Base-by-base conservation (phyloP, 2,329 filamentous ascomycete genomes). In the Colletotrichum sidae region DNA sequence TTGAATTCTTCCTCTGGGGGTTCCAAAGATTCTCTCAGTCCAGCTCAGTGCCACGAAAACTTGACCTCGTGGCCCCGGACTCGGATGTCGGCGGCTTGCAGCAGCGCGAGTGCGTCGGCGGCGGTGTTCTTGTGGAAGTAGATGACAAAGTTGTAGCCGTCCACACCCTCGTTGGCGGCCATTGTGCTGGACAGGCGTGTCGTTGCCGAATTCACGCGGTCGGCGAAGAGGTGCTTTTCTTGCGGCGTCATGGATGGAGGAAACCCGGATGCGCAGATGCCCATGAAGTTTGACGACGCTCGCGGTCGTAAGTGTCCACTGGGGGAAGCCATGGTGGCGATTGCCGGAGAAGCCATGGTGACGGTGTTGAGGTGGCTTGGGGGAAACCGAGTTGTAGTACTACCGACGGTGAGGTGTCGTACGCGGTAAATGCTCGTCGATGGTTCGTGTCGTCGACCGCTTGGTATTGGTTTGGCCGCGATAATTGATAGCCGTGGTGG, bases 251-350 rank as follows among this genome's bases (percentile, higher is more conserved):
- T 60, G 17, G 61, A 61, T 12, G 57, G 44, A 15, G 61, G 61
- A 41, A 65, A 65, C 6, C 61, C 61, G 6, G 34, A n/a, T 15
- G 61, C 61, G 39, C 44, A 52, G 50, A 65, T 60, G 51, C 61
- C 61, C 61, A 61, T 65, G 51, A 65, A 65, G 39, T 65, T 65
- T 17, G 61, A 65, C 38, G 61, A 65, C 58, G 61, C 61, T 53
- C 61, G 61, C 34, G 61, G 61, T 38, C 61, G 61, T 25, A 65
- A 51, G 61, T 57, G 17, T 65, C 61, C 61, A 60, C 61, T 65
- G 56, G 61, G 56, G 56, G 61, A 65, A 61, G 56, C 61, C 61
- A 65, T 65, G 56, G 41, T 65, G 61, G 61, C 57, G 61, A 65
- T 61, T 51, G 61, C 57, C 55, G 61, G 61, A 51, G 61, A 65